These are phyloP conservation scores for Pseudognaphalium luteoalbum DNA, from an alignment of 129 eudicot genomes.

Conservation along the genomic window DNA sequence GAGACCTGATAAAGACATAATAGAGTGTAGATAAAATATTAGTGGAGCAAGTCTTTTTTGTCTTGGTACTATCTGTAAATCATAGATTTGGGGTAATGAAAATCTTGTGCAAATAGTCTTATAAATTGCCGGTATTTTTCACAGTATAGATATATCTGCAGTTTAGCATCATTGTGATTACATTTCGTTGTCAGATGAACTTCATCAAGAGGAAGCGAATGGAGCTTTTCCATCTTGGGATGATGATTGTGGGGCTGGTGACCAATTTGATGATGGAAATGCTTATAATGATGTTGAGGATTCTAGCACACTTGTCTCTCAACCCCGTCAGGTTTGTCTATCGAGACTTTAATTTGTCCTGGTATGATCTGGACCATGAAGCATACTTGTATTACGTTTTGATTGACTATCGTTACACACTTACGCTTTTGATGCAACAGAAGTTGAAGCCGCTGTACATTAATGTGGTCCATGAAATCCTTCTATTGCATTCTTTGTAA, in stretches of 20 bases:
- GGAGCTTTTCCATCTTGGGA: conserved; percentile 60
- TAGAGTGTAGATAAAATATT: not conserved
- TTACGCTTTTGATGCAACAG: not conserved
- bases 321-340: conserved; percentile 87
- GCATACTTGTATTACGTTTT: not conserved
- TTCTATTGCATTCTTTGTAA: not conserved
- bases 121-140: not conserved
- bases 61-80: too few relatives aligned
- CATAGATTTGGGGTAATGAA: too few relatives aligned
- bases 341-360: not conserved
- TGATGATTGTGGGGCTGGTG: conserved; percentile 56
- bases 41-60: too few relatives aligned
- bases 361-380: not conserved
- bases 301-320: conserved; percentile 65
- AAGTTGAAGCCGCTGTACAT: not conserved
- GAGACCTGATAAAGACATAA: not conserved
- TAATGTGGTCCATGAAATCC: not conserved
- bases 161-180: conserved; percentile 14
- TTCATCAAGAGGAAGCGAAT: conserved; percentile 45
- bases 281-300: conserved; percentile 62
- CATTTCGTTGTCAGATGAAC: conserved; percentile 46
- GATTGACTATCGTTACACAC: not conserved
- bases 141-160: conserved; percentile 13
- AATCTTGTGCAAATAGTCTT: not conserved
- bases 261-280: conserved; percentile 56